Evolutionary conservation across 352 stramenopile species (phyloP).

Genomic region (Peronospora tabacina): DNA sequence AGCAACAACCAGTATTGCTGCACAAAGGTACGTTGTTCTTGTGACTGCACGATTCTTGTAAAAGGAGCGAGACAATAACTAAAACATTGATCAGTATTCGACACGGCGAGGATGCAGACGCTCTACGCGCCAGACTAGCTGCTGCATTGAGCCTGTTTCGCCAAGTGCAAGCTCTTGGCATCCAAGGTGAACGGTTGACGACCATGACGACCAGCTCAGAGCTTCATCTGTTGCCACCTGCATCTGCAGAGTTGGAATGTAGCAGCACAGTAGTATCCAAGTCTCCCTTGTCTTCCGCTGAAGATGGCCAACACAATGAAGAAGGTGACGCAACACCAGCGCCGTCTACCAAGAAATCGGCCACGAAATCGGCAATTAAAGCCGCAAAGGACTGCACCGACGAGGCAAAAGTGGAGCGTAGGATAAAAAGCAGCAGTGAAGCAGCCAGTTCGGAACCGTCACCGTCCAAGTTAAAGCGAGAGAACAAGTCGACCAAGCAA

Average conservation of each 20-base stretch:
- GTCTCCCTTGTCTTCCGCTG: conserved; percentile 7
- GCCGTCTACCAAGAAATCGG: conserved; percentile 1
- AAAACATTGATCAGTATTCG: conserved; percentile 8
- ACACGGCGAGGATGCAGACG: conserved; percentile 12
- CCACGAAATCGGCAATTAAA: conserved; percentile 7
- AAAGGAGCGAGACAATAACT: neutral
- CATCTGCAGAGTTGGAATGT: conserved; percentile 9
- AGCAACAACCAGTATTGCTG: conserved; percentile 1
- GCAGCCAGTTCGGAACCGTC: conserved; percentile 18
- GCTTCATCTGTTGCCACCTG: conserved; percentile 22
- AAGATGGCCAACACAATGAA: conserved; percentile 5
- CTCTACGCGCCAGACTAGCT: conserved; percentile 14
- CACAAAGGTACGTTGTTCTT: conserved; percentile 11
- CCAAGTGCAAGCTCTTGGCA: conserved; percentile 24
- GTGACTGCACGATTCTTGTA: neutral
- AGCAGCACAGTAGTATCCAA: conserved; percentile 9
- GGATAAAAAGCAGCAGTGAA: neutral
- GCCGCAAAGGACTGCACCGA: neutral
- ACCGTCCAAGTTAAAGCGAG: conserved; percentile 15
- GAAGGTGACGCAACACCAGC: conserved; percentile 2
- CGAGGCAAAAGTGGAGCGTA: conserved; percentile 1
- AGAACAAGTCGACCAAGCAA: conserved; percentile 7
- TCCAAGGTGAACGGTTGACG: conserved; percentile 15
- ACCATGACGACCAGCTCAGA: conserved; percentile 8
- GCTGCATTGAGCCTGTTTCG: conserved; percentile 22